Base-by-base conservation (phyloP, 805 yeast genomes). In the Candida berthetii region DNA sequence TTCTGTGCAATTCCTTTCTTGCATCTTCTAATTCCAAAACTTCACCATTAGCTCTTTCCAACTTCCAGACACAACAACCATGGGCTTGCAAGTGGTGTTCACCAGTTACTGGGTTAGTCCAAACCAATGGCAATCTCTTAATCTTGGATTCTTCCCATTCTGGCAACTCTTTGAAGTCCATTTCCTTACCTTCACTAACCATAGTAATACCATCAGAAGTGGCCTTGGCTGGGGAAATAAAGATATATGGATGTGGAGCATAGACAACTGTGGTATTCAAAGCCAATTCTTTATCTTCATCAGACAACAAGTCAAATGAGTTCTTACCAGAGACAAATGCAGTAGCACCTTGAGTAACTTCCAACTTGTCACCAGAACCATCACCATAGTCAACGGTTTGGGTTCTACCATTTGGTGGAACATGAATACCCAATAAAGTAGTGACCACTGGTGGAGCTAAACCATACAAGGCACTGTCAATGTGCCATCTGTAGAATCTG, bases 171-270 rank as follows among this genome's bases (percentile, higher is more conserved):
- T 79, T 81, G 17, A 86, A 62, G 2, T 78, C 61, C 42, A 69
- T 60, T 58, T 88, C 96, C 58, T 81, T 79, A 34, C 82, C 84
- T 54, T 88, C 96, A 36, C 82, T 74, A 15, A 77, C 86, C 82
- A 88, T 88, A 2, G 95, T 84, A 45, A 88, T 71, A 6, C 96
- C 96, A 60, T 87, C 95, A 28, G 82, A 74, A 9, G 93, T 84
- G 33, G 96, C 96, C 44, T 70, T 76, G 31, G 95, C 87, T 13
- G 83, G 78, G 5, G 87, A 77, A 47, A 88, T 88, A 62, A 74
- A 86, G 44, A 88, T 88, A 63, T 87, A 88, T 35, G 96, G 96
- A 60, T 88, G 96, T 32, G 96, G 96, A 15, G 96, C 95, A 60
- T 88, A 88, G 36, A 81, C 86, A 18, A 88, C 91, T 3, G 78